Evolutionary conservation across 2,329 filamentous ascomycete genomes (phyloP).

Genomic region (Alternaria sp.): DNA sequence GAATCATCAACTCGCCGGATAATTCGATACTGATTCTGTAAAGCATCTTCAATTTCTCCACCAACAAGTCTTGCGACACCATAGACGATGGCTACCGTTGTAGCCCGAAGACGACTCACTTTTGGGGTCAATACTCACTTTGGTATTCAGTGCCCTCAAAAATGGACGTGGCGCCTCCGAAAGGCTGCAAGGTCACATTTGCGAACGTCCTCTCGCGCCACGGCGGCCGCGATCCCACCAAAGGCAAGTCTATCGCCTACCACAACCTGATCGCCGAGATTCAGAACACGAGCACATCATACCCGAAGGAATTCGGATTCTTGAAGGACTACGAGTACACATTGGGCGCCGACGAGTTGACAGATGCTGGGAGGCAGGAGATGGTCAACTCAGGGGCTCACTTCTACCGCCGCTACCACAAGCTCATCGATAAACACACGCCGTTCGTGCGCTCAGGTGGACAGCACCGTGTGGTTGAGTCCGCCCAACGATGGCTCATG

Average conservation of each 20-base stretch:
- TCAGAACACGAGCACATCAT: slow-evolving; percentile 64
- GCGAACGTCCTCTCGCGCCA: slow-evolving; percentile 84
- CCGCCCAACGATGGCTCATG: slow-evolving; percentile 76
- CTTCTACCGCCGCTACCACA: slow-evolving; percentile 76
- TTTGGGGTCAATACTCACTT: slow-evolving; percentile 89
- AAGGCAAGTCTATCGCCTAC: slow-evolving; percentile 71
- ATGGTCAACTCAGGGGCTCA: slow-evolving; percentile 77
- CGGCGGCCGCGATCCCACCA: slow-evolving; percentile 82
- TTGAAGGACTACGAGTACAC: slow-evolving; percentile 75
- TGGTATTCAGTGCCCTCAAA: slow-evolving; percentile 78
- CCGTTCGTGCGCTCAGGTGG: slow-evolving; percentile 79
- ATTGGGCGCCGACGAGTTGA: slow-evolving; percentile 74
- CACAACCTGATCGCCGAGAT: slow-evolving; percentile 70
- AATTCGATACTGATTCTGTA: slow-evolving; percentile 19
- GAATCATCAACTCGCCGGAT: slow-evolving; percentile 2
- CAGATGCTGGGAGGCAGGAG: slow-evolving; percentile 71
- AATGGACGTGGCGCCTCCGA: slow-evolving; percentile 67
- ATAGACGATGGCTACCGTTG: slow-evolving; percentile 69
- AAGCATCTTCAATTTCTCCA: slow-evolving; percentile 29
- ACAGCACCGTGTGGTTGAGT: slow-evolving; percentile 75
- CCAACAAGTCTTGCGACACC: slow-evolving; percentile 59
- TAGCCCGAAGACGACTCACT: slow-evolving; percentile 66
- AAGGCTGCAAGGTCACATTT: slow-evolving; percentile 78
- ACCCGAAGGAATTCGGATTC: slow-evolving; percentile 72
- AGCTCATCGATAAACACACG: slow-evolving; percentile 64